These are phyloP conservation scores for Ambrosia trifida DNA, from an alignment of 129 eudicot species.

Conservation along the genomic window DNA sequence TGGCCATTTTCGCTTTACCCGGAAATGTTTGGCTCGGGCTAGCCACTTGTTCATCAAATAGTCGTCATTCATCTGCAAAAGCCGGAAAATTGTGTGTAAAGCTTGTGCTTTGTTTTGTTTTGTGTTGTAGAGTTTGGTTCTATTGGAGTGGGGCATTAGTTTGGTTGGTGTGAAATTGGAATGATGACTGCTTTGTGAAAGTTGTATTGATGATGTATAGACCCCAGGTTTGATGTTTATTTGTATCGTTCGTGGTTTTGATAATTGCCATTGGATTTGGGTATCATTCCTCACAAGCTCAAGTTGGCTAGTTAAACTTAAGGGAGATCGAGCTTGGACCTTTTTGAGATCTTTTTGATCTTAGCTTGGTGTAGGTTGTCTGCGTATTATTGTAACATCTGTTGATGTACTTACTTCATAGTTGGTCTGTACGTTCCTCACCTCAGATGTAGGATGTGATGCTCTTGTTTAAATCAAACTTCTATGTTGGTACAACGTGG, in stretches of 20 bases:
- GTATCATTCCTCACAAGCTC: background rate
- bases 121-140: slow-evolving; percentile 16
- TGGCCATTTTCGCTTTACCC: background rate
- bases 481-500: no score
- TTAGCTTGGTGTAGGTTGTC: no score
- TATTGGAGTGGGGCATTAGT: background rate
- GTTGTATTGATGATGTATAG: slow-evolving; percentile 15
- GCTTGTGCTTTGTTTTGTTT: slow-evolving; percentile 1
- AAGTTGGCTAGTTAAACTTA: no score
- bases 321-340: no score
- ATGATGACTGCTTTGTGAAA: background rate
- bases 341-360: no score
- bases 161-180: slow-evolving; percentile 12
- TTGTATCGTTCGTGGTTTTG: slow-evolving; percentile 1
- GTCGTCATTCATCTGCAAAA: background rate
- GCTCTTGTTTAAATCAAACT: no score
- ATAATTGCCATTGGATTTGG: background rate
- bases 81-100: slow-evolving; percentile 3
- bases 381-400: no score
- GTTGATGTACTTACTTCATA: no score
- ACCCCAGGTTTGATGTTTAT: slow-evolving; percentile 8
- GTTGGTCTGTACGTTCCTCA: no score
- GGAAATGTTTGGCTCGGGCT: background rate
- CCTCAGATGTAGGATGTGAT: no score
- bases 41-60: background rate